phyloP scores from a whole-genome alignment of 2,329 filamentous ascomycete genomes.

The Nannizziopsis arthrosporioides region DNA sequence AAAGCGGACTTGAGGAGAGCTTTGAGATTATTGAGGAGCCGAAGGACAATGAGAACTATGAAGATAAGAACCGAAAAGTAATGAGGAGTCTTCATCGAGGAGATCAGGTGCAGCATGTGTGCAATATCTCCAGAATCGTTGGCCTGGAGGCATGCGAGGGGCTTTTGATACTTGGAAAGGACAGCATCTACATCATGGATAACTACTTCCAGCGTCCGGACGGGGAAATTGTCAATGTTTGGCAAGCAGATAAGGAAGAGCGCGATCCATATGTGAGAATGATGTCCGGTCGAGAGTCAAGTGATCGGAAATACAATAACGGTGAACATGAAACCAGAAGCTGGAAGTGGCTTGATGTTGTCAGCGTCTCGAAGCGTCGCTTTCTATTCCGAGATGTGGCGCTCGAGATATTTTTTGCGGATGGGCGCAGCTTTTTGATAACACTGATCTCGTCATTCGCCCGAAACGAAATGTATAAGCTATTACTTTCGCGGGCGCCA shows the following conservation, averaged over 20 bases:
- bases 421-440: conserved; percentile 86
- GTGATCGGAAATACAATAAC: conserved; percentile 42
- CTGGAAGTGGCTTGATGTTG: conserved; percentile 90
- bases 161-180: conserved; percentile 82
- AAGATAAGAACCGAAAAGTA: conserved; percentile 96
- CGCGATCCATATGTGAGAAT: conserved; percentile 91
- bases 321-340: conserved; percentile 71
- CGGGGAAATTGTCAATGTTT: conserved; percentile 92
- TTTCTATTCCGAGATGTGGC: conserved; percentile 93
- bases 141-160: conserved; percentile 90
- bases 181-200: conserved; percentile 86
- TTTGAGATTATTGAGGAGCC: conserved; percentile 95
- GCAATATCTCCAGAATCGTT: conserved; percentile 88
- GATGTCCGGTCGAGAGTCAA: conserved; percentile 64
- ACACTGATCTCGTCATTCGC: conserved; percentile 63
- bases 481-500: conserved; percentile 66
- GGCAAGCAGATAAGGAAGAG: conserved; percentile 84
- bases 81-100: conserved; percentile 86
- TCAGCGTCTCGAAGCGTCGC: conserved; percentile 88
- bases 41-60: conserved; percentile 74
- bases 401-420: conserved; percentile 94
- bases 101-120: conserved; percentile 84
- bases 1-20: conserved; percentile 60
- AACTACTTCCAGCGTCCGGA: conserved; percentile 91
- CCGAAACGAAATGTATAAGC: conserved; percentile 69